A percentile compares a stretch with the other conserved stretches of the same genome.
These are phyloP conservation scores for Penicillium cosmopolitanum DNA, from an alignment of 495 filamentous ascomycete species.

Conservation along the genomic window DNA sequence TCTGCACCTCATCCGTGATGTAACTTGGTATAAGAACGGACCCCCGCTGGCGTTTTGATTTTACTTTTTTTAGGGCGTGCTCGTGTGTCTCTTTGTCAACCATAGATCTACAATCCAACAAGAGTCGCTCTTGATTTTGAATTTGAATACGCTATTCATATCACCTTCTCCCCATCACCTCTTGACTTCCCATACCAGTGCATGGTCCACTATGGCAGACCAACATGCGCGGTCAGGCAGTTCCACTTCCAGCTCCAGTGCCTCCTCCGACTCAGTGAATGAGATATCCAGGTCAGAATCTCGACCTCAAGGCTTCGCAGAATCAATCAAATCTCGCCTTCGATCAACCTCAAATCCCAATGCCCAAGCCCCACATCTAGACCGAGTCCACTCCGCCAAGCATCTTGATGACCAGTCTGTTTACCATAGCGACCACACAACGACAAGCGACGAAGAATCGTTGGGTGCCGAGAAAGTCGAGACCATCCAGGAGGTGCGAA, in stretches of 20 bases:
- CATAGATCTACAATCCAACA: neutral
- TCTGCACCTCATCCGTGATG: slow-evolving; percentile 6
- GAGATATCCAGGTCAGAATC: slow-evolving; percentile 10
- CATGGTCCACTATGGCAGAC: slow-evolving; percentile 11
- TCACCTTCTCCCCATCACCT: neutral
- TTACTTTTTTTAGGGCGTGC: neutral
- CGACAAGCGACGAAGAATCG: slow-evolving; percentile 16
- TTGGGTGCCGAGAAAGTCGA: slow-evolving; percentile 15
- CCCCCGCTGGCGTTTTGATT: neutral
- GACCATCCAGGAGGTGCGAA: slow-evolving; percentile 28
- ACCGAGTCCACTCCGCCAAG: slow-evolving; percentile 35
- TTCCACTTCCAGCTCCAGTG: slow-evolving; percentile 14
- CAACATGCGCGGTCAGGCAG: slow-evolving; percentile 60
- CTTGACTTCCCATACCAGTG: neutral
- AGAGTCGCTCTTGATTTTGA: neutral
- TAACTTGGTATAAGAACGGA: slow-evolving; percentile 9
- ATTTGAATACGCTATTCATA: neutral
- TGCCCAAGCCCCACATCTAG: slow-evolving; percentile 12
- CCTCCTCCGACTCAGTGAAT: slow-evolving; percentile 17
- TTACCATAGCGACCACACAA: slow-evolving; percentile 35
- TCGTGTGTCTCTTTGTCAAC: neutral
- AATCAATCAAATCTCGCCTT: slow-evolving; percentile 20
- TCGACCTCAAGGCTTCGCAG: slow-evolving; percentile 1
- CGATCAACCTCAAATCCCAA: slow-evolving; percentile 18
- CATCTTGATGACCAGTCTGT: slow-evolving; percentile 44